A percentile compares a stretch with the other conserved stretches of the same genome.
These are phyloP conservation scores for Penicillium sp. DNA, from an alignment of 2,329 filamentous ascomycete species.

Conservation along the genomic window DNA sequence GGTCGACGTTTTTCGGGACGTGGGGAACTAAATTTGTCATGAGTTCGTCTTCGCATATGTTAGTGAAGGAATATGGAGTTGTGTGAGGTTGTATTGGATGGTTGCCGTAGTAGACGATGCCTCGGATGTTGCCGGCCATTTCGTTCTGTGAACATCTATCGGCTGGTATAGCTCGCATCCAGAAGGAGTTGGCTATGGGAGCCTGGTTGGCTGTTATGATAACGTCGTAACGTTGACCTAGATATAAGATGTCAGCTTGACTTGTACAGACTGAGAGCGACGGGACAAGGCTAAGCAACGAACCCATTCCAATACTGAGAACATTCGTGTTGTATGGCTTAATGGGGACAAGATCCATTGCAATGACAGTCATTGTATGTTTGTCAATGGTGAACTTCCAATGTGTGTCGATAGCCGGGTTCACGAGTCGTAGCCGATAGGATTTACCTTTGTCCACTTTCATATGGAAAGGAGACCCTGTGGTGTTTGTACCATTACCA, in stretches of 20 bases:
- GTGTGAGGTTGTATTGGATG: neutral
- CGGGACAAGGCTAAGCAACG: neutral
- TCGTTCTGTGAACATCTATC: slow-evolving; percentile 1
- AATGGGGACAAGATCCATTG: slow-evolving; percentile 59
- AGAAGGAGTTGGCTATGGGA: slow-evolving; percentile 26
- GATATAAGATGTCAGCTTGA: neutral
- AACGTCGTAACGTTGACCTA: slow-evolving; percentile 43
- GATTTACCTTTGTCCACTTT: slow-evolving; percentile 10
- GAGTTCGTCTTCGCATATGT: neutral
- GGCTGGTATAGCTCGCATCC: slow-evolving; percentile 38
- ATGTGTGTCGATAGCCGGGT: slow-evolving; percentile 26
- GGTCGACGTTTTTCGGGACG: neutral
- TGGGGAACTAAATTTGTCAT: neutral
- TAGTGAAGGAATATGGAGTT: neutral
- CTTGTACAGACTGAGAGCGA: neutral
- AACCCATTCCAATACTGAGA: slow-evolving; percentile 48
- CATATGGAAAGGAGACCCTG: slow-evolving; percentile 45
- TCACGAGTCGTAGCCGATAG: slow-evolving; percentile 31
- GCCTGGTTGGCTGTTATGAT: slow-evolving; percentile 32
- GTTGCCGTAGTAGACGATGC: slow-evolving; percentile 4
- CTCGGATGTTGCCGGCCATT: slow-evolving; percentile 1
- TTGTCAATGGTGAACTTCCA: slow-evolving; percentile 51
- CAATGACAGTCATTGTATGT: slow-evolving; percentile 59
- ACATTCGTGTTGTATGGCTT: slow-evolving; percentile 53
- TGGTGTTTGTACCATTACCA: slow-evolving; percentile 21